A percentile compares a stretch with the other conserved stretches of the same genome.
Evolutionary conservation across 2,329 filamentous ascomycete species (phyloP).

Genomic region (Oidium heveae): DNA sequence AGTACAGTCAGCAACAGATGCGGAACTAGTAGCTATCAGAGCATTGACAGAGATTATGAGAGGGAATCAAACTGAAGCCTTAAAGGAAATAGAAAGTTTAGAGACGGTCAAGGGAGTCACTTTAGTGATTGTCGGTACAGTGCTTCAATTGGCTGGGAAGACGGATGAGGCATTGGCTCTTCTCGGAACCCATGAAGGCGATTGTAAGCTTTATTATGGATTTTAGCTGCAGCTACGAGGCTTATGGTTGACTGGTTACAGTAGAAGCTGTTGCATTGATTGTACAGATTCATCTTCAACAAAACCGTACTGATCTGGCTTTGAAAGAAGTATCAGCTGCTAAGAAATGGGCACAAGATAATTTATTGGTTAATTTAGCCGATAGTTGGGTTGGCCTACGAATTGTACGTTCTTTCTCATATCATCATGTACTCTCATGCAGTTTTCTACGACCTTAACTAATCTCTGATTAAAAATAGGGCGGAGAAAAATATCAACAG

Average conservation of each 20-base stretch:
- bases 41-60: slow-evolving; percentile 43
- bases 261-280: slow-evolving; percentile 63
- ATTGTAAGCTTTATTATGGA: slow-evolving; percentile 30
- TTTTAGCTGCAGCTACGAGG: background rate
- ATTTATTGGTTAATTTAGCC: slow-evolving; percentile 72
- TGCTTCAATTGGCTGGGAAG: slow-evolving; percentile 56
- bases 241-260: slow-evolving; percentile 13
- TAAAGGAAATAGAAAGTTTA: slow-evolving; percentile 39
- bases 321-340: slow-evolving; percentile 71
- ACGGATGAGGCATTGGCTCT: slow-evolving; percentile 66
- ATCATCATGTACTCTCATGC: background rate
- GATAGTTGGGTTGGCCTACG: slow-evolving; percentile 88
- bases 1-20: slow-evolving; percentile 35
- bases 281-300: slow-evolving; percentile 73
- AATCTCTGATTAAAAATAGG: slow-evolving; percentile 34
- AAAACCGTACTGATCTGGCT: slow-evolving; percentile 78
- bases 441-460: too few relatives aligned
- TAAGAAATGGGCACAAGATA: slow-evolving; percentile 86
- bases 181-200: slow-evolving; percentile 63
- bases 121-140: slow-evolving; percentile 56
- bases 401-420: slow-evolving; percentile 46
- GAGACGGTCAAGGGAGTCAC: slow-evolving; percentile 45
- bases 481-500: slow-evolving; percentile 86
- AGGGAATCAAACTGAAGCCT: slow-evolving; percentile 35
- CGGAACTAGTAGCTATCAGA: slow-evolving; percentile 52